Evolutionary conservation across 2,329 filamentous ascomycete species (phyloP), one percentile per base, ranked within the genome.

Genomic region (Lecanicillium sp.): DNA sequence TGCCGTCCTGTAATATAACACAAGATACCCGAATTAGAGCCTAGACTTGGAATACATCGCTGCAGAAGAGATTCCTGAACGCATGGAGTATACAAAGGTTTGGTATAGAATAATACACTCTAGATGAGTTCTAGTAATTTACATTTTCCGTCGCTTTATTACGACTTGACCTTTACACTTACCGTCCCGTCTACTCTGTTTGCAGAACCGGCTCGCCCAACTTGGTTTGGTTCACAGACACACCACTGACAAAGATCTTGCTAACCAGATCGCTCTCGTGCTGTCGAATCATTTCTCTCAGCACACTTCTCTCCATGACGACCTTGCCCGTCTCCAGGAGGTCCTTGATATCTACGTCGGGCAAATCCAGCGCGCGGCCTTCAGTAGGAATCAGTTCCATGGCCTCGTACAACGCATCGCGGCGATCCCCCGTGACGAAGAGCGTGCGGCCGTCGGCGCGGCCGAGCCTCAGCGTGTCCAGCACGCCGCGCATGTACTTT

Each of bases 271-370:
- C 85, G 60, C 78, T 84, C 70, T 84, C 77, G 60, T 95, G 90
- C 55, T 75, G 69, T 62, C 74, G 68, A 59, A 96, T 76, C 62
- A 97, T 81, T 63, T 79, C 76, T 65, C 83, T 77, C 60, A 98
- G 73, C 29, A 91, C 91, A 35, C 72, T 70, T 64, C 86, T 81
- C 77, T 98, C 93, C 59, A 98, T 81, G 51, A 98, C 83, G 52
- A 98, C 72, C 60, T 90, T 82, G 46, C 87, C 86, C 46, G 84
- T 83, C 71, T 93, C 87, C 56, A 98, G 70, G 54, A 98, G 68
- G 65, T 97, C 87, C 78, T 97, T 98, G 53, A 98, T 89, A 67
- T 97, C 93, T 29, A 98, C 88, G 53, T 95, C 86, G n/a, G 77
- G 71, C 51, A 84, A 73, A 49, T 79, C 77, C 56, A 90, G 71